These are phyloP conservation scores for Paramecium primaurelia DNA, from an alignment of 73 alveolate genomes.

Conservation along the genomic window DNA sequence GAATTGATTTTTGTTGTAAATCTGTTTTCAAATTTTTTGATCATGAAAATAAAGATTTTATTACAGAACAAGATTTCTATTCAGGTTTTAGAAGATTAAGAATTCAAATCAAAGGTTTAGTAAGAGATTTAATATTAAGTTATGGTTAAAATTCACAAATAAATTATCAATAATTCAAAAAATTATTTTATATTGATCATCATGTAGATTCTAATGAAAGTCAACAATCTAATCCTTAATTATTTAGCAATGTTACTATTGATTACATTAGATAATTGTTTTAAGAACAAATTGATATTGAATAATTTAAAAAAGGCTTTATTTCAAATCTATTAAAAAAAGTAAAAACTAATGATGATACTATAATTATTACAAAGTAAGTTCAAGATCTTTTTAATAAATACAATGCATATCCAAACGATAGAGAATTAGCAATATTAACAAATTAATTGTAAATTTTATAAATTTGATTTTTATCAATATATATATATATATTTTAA, in stretches of 20 bases:
- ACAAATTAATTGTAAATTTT: background rate
- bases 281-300: background rate
- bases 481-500: background rate
- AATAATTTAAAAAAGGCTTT: background rate
- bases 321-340: background rate
- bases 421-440: background rate
- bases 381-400: background rate
- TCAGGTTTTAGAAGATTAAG: background rate
- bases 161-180: background rate
- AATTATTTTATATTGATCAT: background rate
- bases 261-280: background rate
- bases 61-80: background rate
- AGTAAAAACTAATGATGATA: background rate
- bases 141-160: background rate
- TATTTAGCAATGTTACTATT: background rate
- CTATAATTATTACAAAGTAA: background rate
- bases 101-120: background rate
- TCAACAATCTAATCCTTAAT: background rate
- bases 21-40: background rate
- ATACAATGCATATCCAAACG: background rate
- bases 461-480: background rate
- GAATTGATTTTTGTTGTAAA: background rate
- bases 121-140: background rate
- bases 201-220: background rate
- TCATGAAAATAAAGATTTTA: background rate